phyloP scores from a whole-genome alignment of 2,329 filamentous ascomycete species.

The Colletotrichum tropicale region DNA sequence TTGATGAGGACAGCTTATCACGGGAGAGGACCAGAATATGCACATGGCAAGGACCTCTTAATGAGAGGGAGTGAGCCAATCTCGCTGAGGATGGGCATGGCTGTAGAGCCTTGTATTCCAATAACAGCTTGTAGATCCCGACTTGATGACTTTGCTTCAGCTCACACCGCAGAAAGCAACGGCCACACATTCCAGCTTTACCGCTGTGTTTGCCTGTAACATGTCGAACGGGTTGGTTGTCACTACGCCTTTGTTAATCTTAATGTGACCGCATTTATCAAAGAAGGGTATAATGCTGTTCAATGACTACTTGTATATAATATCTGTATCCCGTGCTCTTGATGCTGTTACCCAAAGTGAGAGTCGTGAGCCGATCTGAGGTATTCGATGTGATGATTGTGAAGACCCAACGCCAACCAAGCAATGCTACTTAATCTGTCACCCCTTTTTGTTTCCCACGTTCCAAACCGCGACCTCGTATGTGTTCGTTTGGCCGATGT shows the following conservation, averaged over 20 bases:
- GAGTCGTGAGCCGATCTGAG: neutral
- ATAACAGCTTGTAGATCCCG: neutral
- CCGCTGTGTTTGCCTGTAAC: neutral
- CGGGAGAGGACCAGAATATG: neutral
- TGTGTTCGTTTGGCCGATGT: neutral
- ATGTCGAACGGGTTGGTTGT: neutral
- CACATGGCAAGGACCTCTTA: neutral
- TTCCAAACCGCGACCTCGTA: neutral
- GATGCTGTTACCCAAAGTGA: neutral
- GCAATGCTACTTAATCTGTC: neutral
- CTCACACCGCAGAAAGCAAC: neutral
- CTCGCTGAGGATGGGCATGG: neutral
- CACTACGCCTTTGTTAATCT: neutral
- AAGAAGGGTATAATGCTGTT: neutral
- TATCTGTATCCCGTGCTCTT: neutral
- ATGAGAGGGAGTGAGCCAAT: neutral
- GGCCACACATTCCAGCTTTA: neutral
- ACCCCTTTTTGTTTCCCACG: neutral
- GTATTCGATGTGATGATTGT: neutral
- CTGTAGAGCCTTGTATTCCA: neutral
- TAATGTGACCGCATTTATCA: neutral
- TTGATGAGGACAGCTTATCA: neutral
- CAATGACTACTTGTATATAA: slow-evolving; percentile 5
- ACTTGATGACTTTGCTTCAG: neutral
- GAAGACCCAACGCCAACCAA: neutral